These are phyloP conservation scores for Dissophora ornata DNA, from an alignment of 192 early-diverging fungal genomes.

Conservation along the genomic window DNA sequence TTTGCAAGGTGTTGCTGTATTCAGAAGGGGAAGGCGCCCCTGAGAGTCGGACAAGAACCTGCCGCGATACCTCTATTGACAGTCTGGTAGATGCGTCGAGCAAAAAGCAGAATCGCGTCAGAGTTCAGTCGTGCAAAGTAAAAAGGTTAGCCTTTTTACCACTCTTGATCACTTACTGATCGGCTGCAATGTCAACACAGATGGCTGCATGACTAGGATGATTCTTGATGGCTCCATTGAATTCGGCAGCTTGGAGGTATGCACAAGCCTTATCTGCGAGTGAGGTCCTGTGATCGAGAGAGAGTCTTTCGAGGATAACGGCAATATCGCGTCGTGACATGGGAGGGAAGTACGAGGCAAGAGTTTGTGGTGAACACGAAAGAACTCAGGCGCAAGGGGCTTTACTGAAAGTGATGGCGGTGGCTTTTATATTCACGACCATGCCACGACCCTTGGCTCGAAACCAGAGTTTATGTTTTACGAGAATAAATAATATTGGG, in stretches of 20 bases:
- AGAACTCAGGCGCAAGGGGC: too few relatives aligned
- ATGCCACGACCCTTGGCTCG: too few relatives aligned
- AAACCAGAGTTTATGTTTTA: too few relatives aligned
- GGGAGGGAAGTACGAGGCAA: background rate
- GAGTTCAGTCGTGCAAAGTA: too few relatives aligned
- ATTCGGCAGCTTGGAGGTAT: slow-evolving; percentile 37
- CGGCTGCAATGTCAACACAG: slow-evolving; percentile 46
- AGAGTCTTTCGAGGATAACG: slow-evolving; percentile 29
- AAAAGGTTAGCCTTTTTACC: too few relatives aligned
- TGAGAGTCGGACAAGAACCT: slow-evolving; percentile 30
- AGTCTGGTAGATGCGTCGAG: too few relatives aligned
- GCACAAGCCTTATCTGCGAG: slow-evolving; percentile 42
- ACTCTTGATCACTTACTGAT: slow-evolving; percentile 27
- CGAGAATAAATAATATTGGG: too few relatives aligned
- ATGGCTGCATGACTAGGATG: slow-evolving; percentile 48
- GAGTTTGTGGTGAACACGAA: background rate
- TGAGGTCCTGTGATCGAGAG: slow-evolving; percentile 47
- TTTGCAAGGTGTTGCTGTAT: slow-evolving; percentile 26
- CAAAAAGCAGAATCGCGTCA: too few relatives aligned
- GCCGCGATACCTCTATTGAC: slow-evolving; percentile 31
- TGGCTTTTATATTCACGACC: too few relatives aligned
- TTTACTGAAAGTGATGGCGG: too few relatives aligned
- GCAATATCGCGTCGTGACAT: slow-evolving; percentile 50
- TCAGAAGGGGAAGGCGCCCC: slow-evolving; percentile 8
- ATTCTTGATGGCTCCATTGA: slow-evolving; percentile 32